Conservation (phyloP, 2,329 filamentous ascomycete species). For the Dactylellina parvicollis region DNA sequence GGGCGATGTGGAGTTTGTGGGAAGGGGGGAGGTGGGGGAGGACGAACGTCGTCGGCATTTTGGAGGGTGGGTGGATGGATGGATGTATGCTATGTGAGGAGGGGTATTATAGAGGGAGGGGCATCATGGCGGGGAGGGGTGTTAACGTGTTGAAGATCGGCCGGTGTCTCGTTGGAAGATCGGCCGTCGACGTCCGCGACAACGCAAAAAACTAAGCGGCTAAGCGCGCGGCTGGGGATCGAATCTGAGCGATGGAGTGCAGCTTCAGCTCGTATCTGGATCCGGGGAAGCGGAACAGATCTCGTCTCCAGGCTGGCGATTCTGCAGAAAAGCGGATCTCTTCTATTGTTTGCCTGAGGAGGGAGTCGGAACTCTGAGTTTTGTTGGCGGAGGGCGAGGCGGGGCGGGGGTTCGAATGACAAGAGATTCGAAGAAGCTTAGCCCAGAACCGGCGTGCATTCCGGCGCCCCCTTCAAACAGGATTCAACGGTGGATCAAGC, state of each 20-base stretch:
- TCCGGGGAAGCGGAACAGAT: slow-evolving; percentile 49
- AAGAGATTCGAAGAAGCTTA: slow-evolving; percentile 35
- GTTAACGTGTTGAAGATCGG: not conserved
- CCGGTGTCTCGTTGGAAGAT: not conserved
- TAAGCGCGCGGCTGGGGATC: slow-evolving; percentile 27
- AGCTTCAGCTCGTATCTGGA: slow-evolving; percentile 38
- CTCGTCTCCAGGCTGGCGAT: slow-evolving; percentile 37
- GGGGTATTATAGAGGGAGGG: slow-evolving; percentile 7
- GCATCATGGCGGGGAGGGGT: not conserved
- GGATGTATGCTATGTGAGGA: not conserved
- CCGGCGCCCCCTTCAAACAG: slow-evolving; percentile 25
- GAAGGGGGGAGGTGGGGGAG: slow-evolving; percentile 79
- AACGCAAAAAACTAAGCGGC: slow-evolving; percentile 29
- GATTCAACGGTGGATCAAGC: slow-evolving; percentile 16
- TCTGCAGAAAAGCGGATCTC: slow-evolving; percentile 53
- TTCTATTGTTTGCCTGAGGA: not conserved
- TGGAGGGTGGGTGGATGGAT: slow-evolving; percentile 17
- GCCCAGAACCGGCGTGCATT: slow-evolving; percentile 31
- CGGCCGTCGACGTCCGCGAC: slow-evolving; percentile 6
- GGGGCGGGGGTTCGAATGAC: slow-evolving; percentile 25
- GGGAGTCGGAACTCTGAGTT: slow-evolving; percentile 7
- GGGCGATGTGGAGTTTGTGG: slow-evolving; percentile 75
- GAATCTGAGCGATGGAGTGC: slow-evolving; percentile 1
- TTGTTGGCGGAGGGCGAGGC: not conserved
- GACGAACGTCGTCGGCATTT: slow-evolving; percentile 71